Percentiles rank a stretch among this genome's conserved stretches.
These are phyloP conservation scores for Plenodomus lindquistii DNA, from an alignment of 2,329 filamentous ascomycete genomes.

Conservation along the genomic window DNA sequence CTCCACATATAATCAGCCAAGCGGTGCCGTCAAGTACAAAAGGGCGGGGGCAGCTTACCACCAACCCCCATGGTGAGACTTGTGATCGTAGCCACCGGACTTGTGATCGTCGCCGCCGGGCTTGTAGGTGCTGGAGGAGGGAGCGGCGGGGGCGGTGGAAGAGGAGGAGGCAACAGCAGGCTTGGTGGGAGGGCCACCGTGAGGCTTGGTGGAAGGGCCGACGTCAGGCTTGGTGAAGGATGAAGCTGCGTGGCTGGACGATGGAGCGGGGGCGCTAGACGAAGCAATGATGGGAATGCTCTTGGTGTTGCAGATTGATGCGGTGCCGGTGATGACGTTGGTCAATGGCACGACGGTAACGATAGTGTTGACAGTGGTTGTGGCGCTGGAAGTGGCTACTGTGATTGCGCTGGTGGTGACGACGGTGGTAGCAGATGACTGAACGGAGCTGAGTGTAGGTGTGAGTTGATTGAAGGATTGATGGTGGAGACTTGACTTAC, in stretches of 20 bases:
- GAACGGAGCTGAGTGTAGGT: conserved; percentile 14
- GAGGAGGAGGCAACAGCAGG: neutral
- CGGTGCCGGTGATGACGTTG: conserved; percentile 19
- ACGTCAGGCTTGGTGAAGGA: neutral
- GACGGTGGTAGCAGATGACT: conserved; percentile 19
- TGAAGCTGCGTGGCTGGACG: too few species aligned
- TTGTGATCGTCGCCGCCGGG: neutral
- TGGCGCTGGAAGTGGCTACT: conserved; percentile 10
- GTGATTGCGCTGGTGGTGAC: conserved; percentile 18
- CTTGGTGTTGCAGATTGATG: conserved; percentile 23
- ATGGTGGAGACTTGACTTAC: conserved; percentile 11
- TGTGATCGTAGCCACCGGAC: neutral
- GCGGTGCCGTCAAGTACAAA: neutral
- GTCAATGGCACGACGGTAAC: conserved; percentile 23
- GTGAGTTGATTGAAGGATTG: conserved; percentile 1
- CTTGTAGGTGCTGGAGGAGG: neutral
- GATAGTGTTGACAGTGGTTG: conserved; percentile 14
- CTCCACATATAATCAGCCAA: neutral
- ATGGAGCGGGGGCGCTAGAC: neutral
- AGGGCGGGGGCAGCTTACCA: neutral
- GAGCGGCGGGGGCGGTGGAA: too few species aligned
- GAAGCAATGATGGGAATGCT: conserved; percentile 4
- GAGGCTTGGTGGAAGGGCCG: neutral
- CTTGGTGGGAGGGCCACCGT: neutral
- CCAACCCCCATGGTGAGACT: neutral